A percentile compares a stretch with the other conserved stretches of the same genome.
phyloP scores from a whole-genome alignment of 148 eudicot genomes.

The Salicornia ramosissima region DNA sequence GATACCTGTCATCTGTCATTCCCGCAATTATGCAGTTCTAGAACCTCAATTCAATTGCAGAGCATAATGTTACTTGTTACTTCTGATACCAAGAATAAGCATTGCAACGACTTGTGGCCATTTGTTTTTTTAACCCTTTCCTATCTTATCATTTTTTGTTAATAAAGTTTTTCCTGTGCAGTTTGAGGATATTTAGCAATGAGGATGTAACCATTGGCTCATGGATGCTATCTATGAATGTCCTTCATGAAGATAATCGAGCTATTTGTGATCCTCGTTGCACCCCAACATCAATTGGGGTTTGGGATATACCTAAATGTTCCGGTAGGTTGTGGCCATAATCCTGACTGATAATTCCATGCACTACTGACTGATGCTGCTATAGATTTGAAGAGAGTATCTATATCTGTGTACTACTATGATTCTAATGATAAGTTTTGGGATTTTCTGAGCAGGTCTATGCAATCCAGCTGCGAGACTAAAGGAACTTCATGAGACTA shows the following conservation, averaged over 20 bases:
- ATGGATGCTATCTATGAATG: conserved; percentile 82
- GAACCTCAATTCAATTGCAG: neutral
- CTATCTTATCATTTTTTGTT: neutral
- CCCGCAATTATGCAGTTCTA: neutral
- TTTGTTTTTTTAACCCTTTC: neutral
- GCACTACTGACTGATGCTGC: neutral
- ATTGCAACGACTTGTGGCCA: neutral
- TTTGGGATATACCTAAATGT: conserved; percentile 77
- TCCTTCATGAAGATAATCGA: conserved; percentile 57
- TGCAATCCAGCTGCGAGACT: conserved; percentile 52
- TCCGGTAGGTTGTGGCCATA: conserved; percentile 51
- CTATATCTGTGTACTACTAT: neutral
- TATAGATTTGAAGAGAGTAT: neutral
- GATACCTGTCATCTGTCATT: neutral
- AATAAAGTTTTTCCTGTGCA: conserved; percentile 20
- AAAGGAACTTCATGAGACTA: conserved; percentile 49
- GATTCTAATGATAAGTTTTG: conserved; percentile 3
- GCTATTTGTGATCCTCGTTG: conserved; percentile 57
- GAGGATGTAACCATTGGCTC: conserved; percentile 77
- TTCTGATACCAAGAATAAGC: neutral
- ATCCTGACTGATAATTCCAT: neutral
- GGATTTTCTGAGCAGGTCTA: conserved; percentile 32
- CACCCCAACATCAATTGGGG: conserved; percentile 60
- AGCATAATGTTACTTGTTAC: neutral
- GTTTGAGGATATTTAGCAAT: conserved; percentile 67